Evolutionary conservation across 2,329 filamentous ascomycete genomes (phyloP).

Genomic region (Aspergillus felis): DNA sequence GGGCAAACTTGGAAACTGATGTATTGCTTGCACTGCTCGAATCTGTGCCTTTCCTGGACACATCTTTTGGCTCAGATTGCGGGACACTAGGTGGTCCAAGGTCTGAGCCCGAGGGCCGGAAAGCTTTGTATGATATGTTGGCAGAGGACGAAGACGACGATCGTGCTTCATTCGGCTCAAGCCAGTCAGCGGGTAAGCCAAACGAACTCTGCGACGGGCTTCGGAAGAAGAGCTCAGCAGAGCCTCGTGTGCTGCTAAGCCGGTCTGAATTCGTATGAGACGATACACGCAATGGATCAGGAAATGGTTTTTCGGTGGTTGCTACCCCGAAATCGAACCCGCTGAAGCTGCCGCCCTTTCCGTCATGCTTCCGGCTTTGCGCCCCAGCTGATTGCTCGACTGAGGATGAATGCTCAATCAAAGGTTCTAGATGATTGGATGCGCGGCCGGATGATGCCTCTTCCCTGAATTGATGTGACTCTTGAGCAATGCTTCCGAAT

Average conservation of each 20-base stretch:
- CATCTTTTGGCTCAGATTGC: conserved; percentile 7
- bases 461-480: conserved; percentile 26
- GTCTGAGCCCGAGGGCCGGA: conserved; percentile 13
- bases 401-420: conserved; percentile 15
- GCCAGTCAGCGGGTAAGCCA: conserved; percentile 14
- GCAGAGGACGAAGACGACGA: conserved; percentile 11
- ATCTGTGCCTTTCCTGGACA: conserved; percentile 19
- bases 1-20: conserved; percentile 39
- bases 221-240: conserved; percentile 18
- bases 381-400: conserved; percentile 11
- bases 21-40: conserved; percentile 27
- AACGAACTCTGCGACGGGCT: conserved; percentile 15
- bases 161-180: conserved; percentile 18
- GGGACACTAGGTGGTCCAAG: conserved; percentile 19
- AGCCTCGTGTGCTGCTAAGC: conserved; percentile 17
- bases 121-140: conserved; percentile 17
- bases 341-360: conserved; percentile 20
- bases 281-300: conserved; percentile 12
- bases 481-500: conserved; percentile 27
- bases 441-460: conserved; percentile 33
- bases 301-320: conserved; percentile 2
- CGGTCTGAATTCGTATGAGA: conserved; percentile 18
- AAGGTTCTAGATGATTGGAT: conserved; percentile 19
- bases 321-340: conserved; percentile 30
- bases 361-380: conserved; percentile 9